These are phyloP conservation scores for Penicillium sp. DNA, from an alignment of 2,329 filamentous ascomycete genomes.

Conservation along the genomic window DNA sequence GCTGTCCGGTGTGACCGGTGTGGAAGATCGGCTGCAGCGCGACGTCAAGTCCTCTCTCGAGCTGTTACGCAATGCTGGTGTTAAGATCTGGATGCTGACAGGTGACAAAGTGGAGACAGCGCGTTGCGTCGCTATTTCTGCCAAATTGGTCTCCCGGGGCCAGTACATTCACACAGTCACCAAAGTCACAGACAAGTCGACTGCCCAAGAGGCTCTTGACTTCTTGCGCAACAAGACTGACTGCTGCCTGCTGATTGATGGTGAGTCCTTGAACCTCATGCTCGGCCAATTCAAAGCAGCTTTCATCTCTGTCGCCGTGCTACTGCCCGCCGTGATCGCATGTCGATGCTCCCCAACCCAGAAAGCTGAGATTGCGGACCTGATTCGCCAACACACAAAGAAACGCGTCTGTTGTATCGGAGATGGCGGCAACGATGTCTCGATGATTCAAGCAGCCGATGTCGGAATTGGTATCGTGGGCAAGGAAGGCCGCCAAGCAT, in stretches of 20 bases:
- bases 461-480: conserved; percentile 97
- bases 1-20: conserved; percentile 92
- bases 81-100: conserved; percentile 99
- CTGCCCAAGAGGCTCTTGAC: conserved; percentile 83
- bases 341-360: conserved; percentile 96
- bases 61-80: conserved; percentile 90
- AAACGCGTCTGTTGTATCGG: conserved; percentile 98
- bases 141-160: conserved; percentile 87
- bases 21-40: conserved; percentile 93
- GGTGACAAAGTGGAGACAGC: conserved; percentile 98
- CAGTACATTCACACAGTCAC: conserved; percentile 95
- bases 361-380: conserved; percentile 87
- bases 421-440: conserved; percentile 96
- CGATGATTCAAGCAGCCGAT: conserved; percentile 98
- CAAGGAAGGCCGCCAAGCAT: conserved; percentile 94
- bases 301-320: conserved; percentile 86
- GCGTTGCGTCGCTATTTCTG: conserved; percentile 90
- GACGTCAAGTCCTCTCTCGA: conserved; percentile 96
- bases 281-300: conserved; percentile 77
- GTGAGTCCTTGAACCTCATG: conserved; percentile 82
- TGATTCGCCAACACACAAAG: conserved; percentile 88
- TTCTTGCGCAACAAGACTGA: conserved; percentile 81
- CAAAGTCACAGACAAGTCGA: conserved; percentile 78
- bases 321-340: conserved; percentile 86
- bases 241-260: conserved; percentile 91